Evolutionary conservation across 768 basidiomycete species (phyloP), one percentile per base, ranked within the genome.

Genomic region (Multifurca ochricompacta): DNA sequence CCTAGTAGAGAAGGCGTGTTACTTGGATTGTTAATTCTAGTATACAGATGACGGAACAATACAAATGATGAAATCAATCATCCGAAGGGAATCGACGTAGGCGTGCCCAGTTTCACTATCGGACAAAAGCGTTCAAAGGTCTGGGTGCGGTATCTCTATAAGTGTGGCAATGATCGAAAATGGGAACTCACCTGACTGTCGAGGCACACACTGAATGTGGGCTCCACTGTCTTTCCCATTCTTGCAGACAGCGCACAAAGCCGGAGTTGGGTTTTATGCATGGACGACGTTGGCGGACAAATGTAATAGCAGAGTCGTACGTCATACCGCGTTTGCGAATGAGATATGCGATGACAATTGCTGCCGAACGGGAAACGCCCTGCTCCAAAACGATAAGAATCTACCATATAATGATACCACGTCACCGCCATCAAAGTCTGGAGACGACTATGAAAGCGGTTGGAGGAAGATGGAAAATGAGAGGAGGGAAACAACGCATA

Each of bases 221-320:
- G 31, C 48, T 32, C 59, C 56, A 59, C 32, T 59, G 56, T 27
- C 52, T 48, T 54, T 56, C 60, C 58, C 58, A 61, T 31, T 61
- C 60, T 35, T 54, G 45, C 19, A 61, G 32, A 46, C 53, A 55
- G 58, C 65, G 64, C 18, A 87, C 78, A 62, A 89, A 90, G 4
- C 83, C 86, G n/a, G 82, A 70, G 62, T 90, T 90, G 14, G 87
- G 87, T 64, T 87, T 85, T 57, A 82, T 72, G 63, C 87, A 90
- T 4, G 85, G 79, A 18, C 87, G 78, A 59, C 80, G 79, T 51
- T 76, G 76, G 60, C 78, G 78, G 58, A 86, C 74, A 58, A 82
- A 75, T 0, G 79, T 71, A 51, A 74, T 68, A 1, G 87, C 86
- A 41, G 73, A 70, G 56, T 87, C 83, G 66, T 81, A 88, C 8